Percentiles rank a stretch among this genome's conserved stretches.
phyloP scores from a whole-genome alignment of 2,329 filamentous ascomycete genomes.

The Xylariaceae sp. region DNA sequence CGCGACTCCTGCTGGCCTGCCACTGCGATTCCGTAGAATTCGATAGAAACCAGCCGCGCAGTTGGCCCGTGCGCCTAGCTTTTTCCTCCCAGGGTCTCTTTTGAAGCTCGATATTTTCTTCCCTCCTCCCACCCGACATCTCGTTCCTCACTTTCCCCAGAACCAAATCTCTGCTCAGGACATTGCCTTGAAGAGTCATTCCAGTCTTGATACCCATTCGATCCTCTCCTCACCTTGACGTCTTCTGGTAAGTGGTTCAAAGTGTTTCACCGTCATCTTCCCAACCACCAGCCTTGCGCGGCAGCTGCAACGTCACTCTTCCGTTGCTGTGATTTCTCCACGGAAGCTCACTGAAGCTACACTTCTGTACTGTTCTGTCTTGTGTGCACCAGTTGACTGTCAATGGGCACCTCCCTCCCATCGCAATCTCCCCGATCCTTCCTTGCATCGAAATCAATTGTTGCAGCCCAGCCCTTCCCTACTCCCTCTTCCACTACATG shows the following conservation, averaged over 20 bases:
- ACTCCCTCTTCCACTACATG: no score
- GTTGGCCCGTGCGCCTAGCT: slow-evolving; percentile 22
- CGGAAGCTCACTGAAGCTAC: no score
- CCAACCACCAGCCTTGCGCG: no score
- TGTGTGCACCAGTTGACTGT: no score
- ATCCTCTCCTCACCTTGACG: slow-evolving; percentile 5
- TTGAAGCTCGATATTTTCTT: slow-evolving; percentile 10
- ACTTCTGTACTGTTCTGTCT: no score
- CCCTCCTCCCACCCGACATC: slow-evolving; percentile 9
- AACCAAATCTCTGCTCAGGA: slow-evolving; percentile 3
- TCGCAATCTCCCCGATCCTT: no score
- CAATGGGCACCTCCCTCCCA: no score
- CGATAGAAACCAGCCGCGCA: slow-evolving; percentile 21
- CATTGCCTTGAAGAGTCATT: slow-evolving; percentile 6
- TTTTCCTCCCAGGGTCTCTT: neutral
- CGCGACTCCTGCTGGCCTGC: slow-evolving; percentile 8
- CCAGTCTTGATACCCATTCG: slow-evolving; percentile 8
- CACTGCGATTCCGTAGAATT: slow-evolving; percentile 23
- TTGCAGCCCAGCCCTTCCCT: no score
- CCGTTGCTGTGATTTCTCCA: no score
- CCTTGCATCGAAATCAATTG: no score
- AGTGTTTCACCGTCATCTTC: no score
- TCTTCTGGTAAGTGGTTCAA: slow-evolving; percentile 10
- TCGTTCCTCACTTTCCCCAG: slow-evolving; percentile 5
- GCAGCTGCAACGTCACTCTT: no score